These are phyloP conservation scores for Rhodosporidiobolus odoratus DNA, from an alignment of 768 basidiomycete species.

Conservation along the genomic window DNA sequence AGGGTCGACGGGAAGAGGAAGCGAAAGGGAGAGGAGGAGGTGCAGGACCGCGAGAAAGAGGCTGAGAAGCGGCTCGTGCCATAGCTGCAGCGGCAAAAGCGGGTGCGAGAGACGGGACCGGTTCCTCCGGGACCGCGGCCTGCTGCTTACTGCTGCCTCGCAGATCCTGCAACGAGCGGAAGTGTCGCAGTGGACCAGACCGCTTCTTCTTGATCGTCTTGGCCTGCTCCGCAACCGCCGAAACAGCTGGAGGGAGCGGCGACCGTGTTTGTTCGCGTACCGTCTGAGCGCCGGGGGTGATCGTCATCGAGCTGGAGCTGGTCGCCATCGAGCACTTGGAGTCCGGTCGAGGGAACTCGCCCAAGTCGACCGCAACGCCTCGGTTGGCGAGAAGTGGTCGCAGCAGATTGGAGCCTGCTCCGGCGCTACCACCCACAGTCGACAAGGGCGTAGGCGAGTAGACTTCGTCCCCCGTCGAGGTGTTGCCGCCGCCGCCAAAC, in stretches of 20 bases:
- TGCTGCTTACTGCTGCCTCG: slow-evolving; percentile 4
- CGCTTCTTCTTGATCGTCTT: slow-evolving; percentile 13
- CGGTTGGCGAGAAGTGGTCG: neutral
- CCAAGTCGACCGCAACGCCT: neutral
- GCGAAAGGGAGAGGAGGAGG: no score
- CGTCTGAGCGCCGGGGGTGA: slow-evolving; percentile 8
- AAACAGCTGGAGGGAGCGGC: no score
- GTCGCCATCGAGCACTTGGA: slow-evolving; percentile 6
- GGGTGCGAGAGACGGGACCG: slow-evolving; percentile 7
- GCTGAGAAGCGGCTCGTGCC: slow-evolving; percentile 10
- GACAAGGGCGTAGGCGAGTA: neutral
- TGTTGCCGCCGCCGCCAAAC: neutral
- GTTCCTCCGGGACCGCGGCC: slow-evolving; percentile 2
- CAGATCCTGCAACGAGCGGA: slow-evolving; percentile 31
- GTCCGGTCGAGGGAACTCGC: neutral
- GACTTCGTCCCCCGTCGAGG: neutral
- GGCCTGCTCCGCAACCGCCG: neutral
- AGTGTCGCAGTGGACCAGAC: slow-evolving; percentile 19
- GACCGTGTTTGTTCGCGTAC: no score
- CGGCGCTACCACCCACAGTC: no score
- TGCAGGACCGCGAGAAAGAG: no score
- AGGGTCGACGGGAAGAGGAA: neutral
- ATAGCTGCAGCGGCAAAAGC: neutral
- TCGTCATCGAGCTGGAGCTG: slow-evolving; percentile 1
- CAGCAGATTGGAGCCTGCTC: neutral